Evolutionary conservation across 2,329 filamentous ascomycete species (phyloP).

Genomic region (Talaromyces verruculosus): DNA sequence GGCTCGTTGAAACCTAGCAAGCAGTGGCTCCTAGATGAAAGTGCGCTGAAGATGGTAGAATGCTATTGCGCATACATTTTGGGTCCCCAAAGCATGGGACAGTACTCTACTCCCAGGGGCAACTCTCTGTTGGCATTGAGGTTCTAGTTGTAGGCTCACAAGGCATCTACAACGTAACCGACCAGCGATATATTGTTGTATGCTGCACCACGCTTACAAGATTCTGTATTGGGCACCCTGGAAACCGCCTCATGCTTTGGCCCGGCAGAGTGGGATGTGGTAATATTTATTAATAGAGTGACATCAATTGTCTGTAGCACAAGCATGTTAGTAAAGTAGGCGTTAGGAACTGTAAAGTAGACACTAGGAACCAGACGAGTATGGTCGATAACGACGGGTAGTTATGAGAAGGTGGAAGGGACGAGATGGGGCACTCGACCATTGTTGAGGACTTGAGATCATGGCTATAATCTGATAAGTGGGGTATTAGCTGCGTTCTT

Average conservation of each 20-base stretch:
- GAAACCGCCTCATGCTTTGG: slow-evolving; percentile 30
- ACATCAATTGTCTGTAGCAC: neutral
- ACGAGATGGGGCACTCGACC: too few species aligned
- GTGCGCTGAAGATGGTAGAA: slow-evolving; percentile 34
- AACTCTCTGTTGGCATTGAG: slow-evolving; percentile 31
- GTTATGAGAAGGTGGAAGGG: too few species aligned
- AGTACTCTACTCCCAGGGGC: slow-evolving; percentile 39
- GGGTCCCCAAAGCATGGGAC: slow-evolving; percentile 48
- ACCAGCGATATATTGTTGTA: slow-evolving; percentile 43
- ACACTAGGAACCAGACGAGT: neutral
- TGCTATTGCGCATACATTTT: slow-evolving; percentile 39
- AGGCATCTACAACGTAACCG: slow-evolving; percentile 33
- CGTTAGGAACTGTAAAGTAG: too few species aligned
- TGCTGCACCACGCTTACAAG: slow-evolving; percentile 22
- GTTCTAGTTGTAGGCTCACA: slow-evolving; percentile 51
- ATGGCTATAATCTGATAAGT: too few species aligned
- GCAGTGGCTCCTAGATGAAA: slow-evolving; percentile 37
- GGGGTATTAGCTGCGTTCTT: too few species aligned
- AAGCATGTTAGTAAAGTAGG: neutral
- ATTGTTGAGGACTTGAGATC: too few species aligned
- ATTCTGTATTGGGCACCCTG: slow-evolving; percentile 30
- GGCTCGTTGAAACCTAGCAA: slow-evolving; percentile 51
- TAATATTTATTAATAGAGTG: neutral
- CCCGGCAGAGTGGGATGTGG: slow-evolving; percentile 31
- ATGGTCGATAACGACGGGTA: neutral